phyloP scores from a whole-genome alignment of 768 basidiomycete genomes.

The Strobilomyces echinocephalus region DNA sequence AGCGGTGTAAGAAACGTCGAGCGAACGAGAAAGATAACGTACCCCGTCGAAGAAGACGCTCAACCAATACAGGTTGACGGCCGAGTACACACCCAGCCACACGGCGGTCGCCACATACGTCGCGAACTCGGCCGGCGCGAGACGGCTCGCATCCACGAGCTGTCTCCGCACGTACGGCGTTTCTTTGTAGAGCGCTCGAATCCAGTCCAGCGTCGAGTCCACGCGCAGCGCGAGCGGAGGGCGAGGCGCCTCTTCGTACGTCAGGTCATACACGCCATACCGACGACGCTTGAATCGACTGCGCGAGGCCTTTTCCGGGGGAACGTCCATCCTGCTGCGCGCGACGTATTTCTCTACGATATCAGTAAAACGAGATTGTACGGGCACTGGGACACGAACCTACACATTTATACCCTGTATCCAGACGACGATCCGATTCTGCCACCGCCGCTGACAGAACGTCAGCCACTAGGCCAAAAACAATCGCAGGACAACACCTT shows the following conservation, averaged over 20 bases:
- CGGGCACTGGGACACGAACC: background rate
- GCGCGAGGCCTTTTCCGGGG: background rate
- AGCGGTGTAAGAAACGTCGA: background rate
- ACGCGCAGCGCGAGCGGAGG: background rate
- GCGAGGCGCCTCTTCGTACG: slow-evolving; percentile 13
- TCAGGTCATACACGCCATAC: slow-evolving; percentile 21
- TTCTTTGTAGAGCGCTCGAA: background rate
- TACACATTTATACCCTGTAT: slow-evolving; percentile 3
- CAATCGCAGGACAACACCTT: background rate
- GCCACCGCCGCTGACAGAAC: background rate
- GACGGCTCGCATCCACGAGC: slow-evolving; percentile 15
- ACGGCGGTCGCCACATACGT: slow-evolving; percentile 26
- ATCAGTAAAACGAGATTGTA: background rate
- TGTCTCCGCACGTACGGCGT: slow-evolving; percentile 4
- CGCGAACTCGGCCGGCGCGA: slow-evolving; percentile 18
- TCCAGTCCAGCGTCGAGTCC: background rate
- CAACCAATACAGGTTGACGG: slow-evolving; percentile 34
- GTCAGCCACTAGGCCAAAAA: background rate
- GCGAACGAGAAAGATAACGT: background rate
- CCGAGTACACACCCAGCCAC: slow-evolving; percentile 32
- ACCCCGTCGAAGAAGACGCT: slow-evolving; percentile 29
- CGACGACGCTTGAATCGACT: slow-evolving; percentile 11
- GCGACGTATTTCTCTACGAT: background rate
- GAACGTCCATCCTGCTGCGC: background rate
- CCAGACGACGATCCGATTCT: background rate